Evolutionary conservation across 305 asterid species (phyloP), one percentile per base, ranked within the genome.

Genomic region (Fraxinus baroniana): DNA sequence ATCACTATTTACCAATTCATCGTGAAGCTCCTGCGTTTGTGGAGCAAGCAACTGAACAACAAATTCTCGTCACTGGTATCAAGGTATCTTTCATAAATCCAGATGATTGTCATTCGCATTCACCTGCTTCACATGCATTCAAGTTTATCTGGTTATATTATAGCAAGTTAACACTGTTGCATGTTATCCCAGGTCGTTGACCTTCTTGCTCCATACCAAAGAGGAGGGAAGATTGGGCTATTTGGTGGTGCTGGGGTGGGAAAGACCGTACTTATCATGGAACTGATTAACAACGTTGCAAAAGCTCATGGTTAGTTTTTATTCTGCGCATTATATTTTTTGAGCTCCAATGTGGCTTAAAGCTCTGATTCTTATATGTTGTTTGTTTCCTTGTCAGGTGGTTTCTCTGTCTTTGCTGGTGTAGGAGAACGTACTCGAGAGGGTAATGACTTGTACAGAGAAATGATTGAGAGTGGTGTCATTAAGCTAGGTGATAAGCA

Each of bases 201-300:
- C 85, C 95, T 95, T 82, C 98, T 95, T 86, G 98, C 98, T 18
- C 98, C 98, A 2, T 95, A 95, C 93, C 98, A 95, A 90, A 95
- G 93, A 89, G 98, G 98, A 88, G 98, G 98, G 37, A 95, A 95
- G 88, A 95, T 95, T 88, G 98, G 98, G 66, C 93, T 95, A 17
- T 95, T 95, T 86, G 98, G 98, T 80, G 98, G 98, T 89, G 98
- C 98, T 83, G 98, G 98, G 76, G 98, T 95, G 0, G 98, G 98
- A 33, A 93, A 95, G 87, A 95, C 98, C 2, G 98, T 95, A 52
- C 98, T 95, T 86, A 95, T 95, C 82, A 95, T 95, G 98, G 98
- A 95, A 82, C 89, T 95, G 88, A 94, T 94, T 79, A 94, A 94
- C 92, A 94, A 94, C 22, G 96, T 94, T 44, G 98, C 98, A 3